A percentile compares a stretch with the other conserved stretches of the same genome.
These are phyloP conservation scores for Plicaturopsis crispa DNA, from an alignment of 768 basidiomycete species.

Conservation along the genomic window DNA sequence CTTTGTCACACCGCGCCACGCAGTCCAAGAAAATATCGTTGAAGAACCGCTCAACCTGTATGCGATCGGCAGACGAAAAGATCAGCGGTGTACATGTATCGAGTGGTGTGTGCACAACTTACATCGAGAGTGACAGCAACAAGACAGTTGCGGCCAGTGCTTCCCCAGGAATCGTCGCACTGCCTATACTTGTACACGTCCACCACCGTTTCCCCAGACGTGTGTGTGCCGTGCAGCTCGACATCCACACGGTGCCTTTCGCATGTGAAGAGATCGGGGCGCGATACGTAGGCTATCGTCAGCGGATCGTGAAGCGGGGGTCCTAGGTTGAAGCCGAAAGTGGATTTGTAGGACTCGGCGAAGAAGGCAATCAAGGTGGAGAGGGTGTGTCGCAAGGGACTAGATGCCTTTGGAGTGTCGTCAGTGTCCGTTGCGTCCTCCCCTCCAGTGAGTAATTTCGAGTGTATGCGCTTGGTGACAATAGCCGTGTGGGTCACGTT, in stretches of 20 bases:
- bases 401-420: slow-evolving; percentile 20
- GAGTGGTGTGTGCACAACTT: slow-evolving; percentile 1
- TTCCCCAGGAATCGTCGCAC: slow-evolving; percentile 65
- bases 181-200: slow-evolving; percentile 62
- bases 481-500: slow-evolving; percentile 88
- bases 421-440: slow-evolving; percentile 2
- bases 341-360: slow-evolving; percentile 59
- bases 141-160: slow-evolving; percentile 65
- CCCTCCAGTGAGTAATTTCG: slow-evolving; percentile 37
- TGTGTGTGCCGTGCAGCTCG: slow-evolving; percentile 61
- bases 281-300: slow-evolving; percentile 68
- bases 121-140: slow-evolving; percentile 68
- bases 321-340: slow-evolving; percentile 77
- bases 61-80: not conserved
- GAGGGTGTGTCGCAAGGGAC: slow-evolving; percentile 59
- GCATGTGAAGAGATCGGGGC: slow-evolving; percentile 56
- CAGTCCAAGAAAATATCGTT: slow-evolving; percentile 55
- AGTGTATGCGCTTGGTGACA: slow-evolving; percentile 48
- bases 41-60: slow-evolving; percentile 60
- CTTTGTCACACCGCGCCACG: slow-evolving; percentile 46
- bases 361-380: slow-evolving; percentile 74
- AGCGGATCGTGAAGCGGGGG: slow-evolving; percentile 87
- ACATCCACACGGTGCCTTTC: slow-evolving; percentile 74
- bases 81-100: not conserved
- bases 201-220: slow-evolving; percentile 73